Evolutionary conservation across 2,329 filamentous ascomycete species (phyloP).

Genomic region (Ceratocystis variospora): DNA sequence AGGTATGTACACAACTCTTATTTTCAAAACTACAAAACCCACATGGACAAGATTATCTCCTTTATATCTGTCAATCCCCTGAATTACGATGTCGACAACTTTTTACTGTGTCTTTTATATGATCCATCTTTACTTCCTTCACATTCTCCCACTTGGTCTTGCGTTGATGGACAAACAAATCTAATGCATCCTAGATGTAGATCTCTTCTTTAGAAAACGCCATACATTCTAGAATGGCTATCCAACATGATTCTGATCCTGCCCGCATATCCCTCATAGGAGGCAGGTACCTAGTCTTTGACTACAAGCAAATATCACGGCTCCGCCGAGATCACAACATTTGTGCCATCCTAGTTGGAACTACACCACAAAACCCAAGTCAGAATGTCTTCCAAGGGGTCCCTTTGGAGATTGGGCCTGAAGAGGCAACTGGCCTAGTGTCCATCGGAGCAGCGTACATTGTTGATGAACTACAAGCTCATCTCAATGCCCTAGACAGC

Average conservation of each 20-base stretch:
- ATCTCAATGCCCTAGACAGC: constrained; percentile 48
- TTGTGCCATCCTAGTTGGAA: constrained; percentile 73
- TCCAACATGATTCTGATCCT: constrained; percentile 26
- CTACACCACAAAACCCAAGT: constrained; percentile 79
- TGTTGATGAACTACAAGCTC: constrained; percentile 62
- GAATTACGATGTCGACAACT: constrained; percentile 33
- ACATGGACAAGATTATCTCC: constrained; percentile 18
- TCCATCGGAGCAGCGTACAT: constrained; percentile 64
- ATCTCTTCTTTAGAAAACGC: not conserved
- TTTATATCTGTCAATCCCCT: constrained; percentile 46
- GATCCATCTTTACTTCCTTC: constrained; percentile 6
- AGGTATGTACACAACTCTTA: not conserved
- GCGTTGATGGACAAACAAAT: not conserved
- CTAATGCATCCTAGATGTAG: constrained; percentile 18
- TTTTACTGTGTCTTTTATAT: constrained; percentile 19
- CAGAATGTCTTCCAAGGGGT: constrained; percentile 89
- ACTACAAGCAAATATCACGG: constrained; percentile 63
- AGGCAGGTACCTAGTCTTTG: constrained; percentile 78
- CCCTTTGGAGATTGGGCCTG: constrained; percentile 77
- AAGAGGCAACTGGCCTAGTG: constrained; percentile 73
- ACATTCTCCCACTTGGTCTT: not conserved
- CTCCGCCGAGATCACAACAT: constrained; percentile 71
- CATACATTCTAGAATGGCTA: not conserved
- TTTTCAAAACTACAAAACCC: not conserved
- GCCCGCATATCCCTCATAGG: constrained; percentile 71